These are phyloP conservation scores for Lasiodiplodia citricola DNA, from an alignment of 2,329 filamentous ascomycete species.

Conservation along the genomic window DNA sequence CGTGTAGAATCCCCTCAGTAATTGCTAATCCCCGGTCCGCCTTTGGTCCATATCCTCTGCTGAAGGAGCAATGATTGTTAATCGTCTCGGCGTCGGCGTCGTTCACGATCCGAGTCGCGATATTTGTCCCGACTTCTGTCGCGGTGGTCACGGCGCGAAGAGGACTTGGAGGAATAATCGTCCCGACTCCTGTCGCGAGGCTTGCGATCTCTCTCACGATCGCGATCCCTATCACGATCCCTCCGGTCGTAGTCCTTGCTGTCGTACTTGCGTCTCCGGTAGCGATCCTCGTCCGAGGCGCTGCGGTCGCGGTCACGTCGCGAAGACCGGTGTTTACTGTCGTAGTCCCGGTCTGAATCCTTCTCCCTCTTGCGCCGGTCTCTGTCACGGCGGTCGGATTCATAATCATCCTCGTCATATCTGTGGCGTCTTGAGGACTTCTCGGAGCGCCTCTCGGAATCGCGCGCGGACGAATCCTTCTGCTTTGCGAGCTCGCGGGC, in stretches of 20 bases:
- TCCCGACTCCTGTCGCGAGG: neutral
- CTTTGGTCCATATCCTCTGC: neutral
- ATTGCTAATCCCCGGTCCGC: neutral
- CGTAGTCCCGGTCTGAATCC: conserved; percentile 28
- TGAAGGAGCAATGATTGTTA: neutral
- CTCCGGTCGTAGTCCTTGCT: conserved; percentile 22
- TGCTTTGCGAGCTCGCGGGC: conserved; percentile 38
- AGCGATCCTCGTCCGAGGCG: conserved; percentile 20
- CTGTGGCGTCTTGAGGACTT: conserved; percentile 26
- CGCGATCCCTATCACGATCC: conserved; percentile 12
- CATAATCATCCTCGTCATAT: conserved; percentile 26
- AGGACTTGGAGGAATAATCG: conserved; percentile 14
- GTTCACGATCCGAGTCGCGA: conserved; percentile 20
- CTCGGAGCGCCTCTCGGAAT: conserved; percentile 36
- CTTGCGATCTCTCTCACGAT: conserved; percentile 18
- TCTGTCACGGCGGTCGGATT: conserved; percentile 18
- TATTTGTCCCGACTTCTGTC: conserved; percentile 16
- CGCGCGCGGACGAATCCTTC: conserved; percentile 32
- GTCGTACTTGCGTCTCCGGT: conserved; percentile 18
- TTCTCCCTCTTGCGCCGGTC: conserved; percentile 23
- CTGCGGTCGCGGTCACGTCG: conserved; percentile 29
- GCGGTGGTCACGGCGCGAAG: conserved; percentile 1
- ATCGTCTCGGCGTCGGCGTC: conserved; percentile 12
- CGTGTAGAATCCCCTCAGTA: neutral
- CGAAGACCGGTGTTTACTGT: conserved; percentile 28